phyloP scores from a whole-genome alignment of 371 early-diverging fungal genomes.

The Rhizopus stolonifer region DNA sequence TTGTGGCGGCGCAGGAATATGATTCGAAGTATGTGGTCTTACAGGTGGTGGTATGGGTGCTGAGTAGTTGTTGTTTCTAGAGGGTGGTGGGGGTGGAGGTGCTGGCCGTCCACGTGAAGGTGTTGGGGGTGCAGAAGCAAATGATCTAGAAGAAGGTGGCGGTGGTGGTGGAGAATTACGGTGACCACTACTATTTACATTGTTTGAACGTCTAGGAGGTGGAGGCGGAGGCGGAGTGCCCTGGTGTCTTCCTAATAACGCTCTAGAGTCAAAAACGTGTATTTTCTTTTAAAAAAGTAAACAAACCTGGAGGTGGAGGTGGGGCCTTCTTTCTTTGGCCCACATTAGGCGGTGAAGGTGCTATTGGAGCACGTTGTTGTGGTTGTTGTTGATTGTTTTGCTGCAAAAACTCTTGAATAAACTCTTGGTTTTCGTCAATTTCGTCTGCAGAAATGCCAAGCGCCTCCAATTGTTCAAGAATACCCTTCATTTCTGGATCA shows the following conservation, averaged over 20 bases:
- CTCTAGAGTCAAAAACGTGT: neutral
- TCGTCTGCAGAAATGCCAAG: constrained; percentile 81
- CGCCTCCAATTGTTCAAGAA: constrained; percentile 72
- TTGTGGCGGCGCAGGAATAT: neutral
- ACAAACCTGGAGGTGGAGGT: constrained; percentile 24
- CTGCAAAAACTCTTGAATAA: constrained; percentile 51
- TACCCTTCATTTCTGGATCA: constrained; percentile 74
- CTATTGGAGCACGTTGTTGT: constrained; percentile 1
- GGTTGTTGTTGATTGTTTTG: constrained; percentile 22
- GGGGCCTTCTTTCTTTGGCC: constrained; percentile 20
- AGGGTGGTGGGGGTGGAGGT: constrained; percentile 50
- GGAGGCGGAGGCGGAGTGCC: constrained; percentile 16
- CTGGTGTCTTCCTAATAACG: constrained; percentile 4
- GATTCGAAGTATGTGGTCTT: constrained; percentile 10
- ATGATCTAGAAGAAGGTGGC: constrained; percentile 12
- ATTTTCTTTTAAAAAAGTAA: neutral
- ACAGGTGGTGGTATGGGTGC: neutral
- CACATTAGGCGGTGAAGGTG: neutral
- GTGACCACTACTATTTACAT: neutral
- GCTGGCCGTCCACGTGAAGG: constrained; percentile 19
- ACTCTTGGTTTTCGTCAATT: constrained; percentile 54
- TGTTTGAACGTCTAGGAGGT: constrained; percentile 17
- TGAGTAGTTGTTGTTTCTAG: constrained; percentile 6
- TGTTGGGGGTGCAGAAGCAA: constrained; percentile 14
- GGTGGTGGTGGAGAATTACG: neutral